Evolutionary conservation across 345 rosid species (phyloP), one percentile per base, ranked within the genome.

Genomic region (Cardamine occulta): DNA sequence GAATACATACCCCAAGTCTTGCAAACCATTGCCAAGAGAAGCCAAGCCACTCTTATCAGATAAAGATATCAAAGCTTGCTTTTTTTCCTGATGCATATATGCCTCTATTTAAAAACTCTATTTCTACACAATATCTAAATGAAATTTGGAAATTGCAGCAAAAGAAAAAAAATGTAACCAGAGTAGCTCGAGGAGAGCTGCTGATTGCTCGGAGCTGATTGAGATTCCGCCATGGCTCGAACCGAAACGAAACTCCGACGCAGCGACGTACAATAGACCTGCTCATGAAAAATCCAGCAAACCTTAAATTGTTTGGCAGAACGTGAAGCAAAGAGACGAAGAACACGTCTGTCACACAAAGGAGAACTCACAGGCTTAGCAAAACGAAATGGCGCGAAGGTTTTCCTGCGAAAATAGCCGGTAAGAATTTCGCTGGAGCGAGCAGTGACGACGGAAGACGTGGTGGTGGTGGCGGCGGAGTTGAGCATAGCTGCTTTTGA

Each of bases 1-100:
- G 40, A 59, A 65, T 10, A 73, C 66, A 66, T 66, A 93, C 97
- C 97, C 98, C 81, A 93, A 76, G 8, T 86, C 82, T 73, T 89
- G 91, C 4, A 91, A 85, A 49, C 89, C 96, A 28, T 58, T 83
- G 53, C 91, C 94, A 81, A 91, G 94, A 55, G 83, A 69, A 47
- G 84, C 88, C 74, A 93, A 57, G 64, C 85, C 90, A 45, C 72
- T 91, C 75, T 91, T 93, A 73, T 93, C 93, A 4, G 97, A 93
- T 72, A 91, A 83, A 73, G 98, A 93, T 82, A 93, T 86, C 76
- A 93, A 77, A 28, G 87, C 96, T 77, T 84, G 96, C 86, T 91
- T 91, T 42, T n/a, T 80, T 81, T 4, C 82, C 97, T 93, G 80
- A 70, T 74, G 70, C 56, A 14, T 45, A 29, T 5, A 44, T 1